Base-by-base conservation (phyloP, 1,284 basidiomycete genomes). In the Meira nashicola region DNA sequence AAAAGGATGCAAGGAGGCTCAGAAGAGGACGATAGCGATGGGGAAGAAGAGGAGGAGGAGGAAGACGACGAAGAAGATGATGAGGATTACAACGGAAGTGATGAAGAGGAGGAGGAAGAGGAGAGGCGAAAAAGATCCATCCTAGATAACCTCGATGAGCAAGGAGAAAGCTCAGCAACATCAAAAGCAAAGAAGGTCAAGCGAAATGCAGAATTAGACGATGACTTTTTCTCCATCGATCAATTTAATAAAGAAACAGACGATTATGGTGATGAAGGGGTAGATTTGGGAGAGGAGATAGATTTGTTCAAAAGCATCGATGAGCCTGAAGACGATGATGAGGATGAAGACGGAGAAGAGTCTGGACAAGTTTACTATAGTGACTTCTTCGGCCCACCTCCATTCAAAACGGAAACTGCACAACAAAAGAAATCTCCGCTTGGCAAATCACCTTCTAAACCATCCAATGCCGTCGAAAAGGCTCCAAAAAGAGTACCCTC, bases 191-290 rank as follows among this genome's bases (percentile, higher is more conserved):
- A 41, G 17, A 39, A 39, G n/a, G 17, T n/a, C 21, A 39, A 41
- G 48, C 63, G 68, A 17, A 83, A 86, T 65, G 82, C 86, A 6
- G 84, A 84, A 50, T 84, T 97, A n/a, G 89, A 97, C 79, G 94
- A 97, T 77, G 86, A 84, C 25, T 97, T 98, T 82, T 98, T 98
- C 80, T 86, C 89, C 58, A 85, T 97, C 57, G 86, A 86, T 57
- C 83, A 86, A 21, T 97, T 98, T 82, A 95, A 97, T 76, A 84
- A 87, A 4, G 86, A 92, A 88, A 54, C 63, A 9, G 80, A 80
- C 25, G 79, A 78, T n/a, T 79, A 80, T 43, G 79, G 79, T 21
- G 79, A 80, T 48, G 80, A 82, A 28, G 83, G 84, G 2, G n/a
- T 33, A 33, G 84, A 85, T 41, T 83, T 83, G 54, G 79, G 79